Evolutionary conservation across 192 early-diverging fungal genomes (phyloP).

Genomic region (Podila verticillata): DNA sequence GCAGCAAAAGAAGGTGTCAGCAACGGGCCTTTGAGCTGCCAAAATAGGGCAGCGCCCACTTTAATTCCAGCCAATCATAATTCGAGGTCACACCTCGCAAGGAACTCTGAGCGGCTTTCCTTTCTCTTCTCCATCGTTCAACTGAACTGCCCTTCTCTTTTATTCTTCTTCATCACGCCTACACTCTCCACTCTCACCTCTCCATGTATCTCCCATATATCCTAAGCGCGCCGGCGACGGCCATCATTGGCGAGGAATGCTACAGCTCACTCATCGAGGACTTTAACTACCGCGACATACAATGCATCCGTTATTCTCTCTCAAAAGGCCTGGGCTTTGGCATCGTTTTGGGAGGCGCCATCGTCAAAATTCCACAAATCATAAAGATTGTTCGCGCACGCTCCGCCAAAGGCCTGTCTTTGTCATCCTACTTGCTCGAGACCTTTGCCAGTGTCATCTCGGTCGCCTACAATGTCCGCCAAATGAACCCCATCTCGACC

Average conservation of each 20-base stretch:
- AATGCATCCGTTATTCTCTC: conserved; percentile 78
- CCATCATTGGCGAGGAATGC: conserved; percentile 84
- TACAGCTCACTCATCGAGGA: conserved; percentile 71
- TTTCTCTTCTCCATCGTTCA: too few species aligned
- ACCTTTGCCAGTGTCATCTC: conserved; percentile 75
- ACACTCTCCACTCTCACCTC: too few species aligned
- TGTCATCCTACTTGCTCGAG: conserved; percentile 81
- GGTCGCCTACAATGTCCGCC: conserved; percentile 84
- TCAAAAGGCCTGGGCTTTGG: conserved; percentile 91
- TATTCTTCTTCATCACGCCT: too few species aligned
- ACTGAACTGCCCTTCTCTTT: too few species aligned
- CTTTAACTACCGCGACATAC: conserved; percentile 66
- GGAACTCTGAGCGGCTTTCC: too few species aligned
- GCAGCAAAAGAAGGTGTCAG: too few species aligned
- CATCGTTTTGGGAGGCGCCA: conserved; percentile 83
- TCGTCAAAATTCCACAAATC: conserved; percentile 95
- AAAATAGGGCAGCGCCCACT: too few species aligned
- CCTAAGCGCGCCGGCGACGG: conserved; percentile 61
- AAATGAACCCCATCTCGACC: conserved; percentile 86
- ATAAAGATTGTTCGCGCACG: conserved; percentile 76
- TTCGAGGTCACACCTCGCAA: too few species aligned
- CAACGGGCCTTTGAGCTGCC: too few species aligned
- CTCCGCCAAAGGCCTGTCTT: conserved; percentile 80
- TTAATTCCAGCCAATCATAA: too few species aligned
- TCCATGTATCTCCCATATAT: conserved; percentile 4